Conservation (phyloP, 2,329 filamentous ascomycete species). For the Escovopsis weberi region DNA sequence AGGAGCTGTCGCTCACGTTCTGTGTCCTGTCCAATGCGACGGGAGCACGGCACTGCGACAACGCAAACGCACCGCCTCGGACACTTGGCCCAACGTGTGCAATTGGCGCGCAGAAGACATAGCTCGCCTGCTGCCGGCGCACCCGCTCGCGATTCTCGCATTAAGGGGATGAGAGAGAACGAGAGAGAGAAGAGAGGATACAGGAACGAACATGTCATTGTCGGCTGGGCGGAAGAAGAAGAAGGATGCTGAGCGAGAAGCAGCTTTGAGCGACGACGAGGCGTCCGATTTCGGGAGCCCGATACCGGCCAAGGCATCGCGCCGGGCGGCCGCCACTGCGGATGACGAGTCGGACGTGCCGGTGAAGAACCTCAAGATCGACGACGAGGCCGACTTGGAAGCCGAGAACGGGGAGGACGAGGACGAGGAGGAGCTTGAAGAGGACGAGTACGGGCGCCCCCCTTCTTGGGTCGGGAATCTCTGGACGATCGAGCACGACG, state of each 20-base stretch:
- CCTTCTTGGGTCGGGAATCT: slow-evolving; percentile 14
- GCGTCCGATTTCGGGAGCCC: slow-evolving; percentile 17
- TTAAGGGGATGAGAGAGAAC: no score
- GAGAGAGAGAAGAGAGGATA: no score
- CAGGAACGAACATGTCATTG: no score
- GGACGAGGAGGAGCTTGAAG: slow-evolving; percentile 19
- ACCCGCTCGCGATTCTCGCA: slow-evolving; percentile 1
- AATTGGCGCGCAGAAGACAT: no score
- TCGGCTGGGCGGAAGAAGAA: background rate
- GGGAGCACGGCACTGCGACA: background rate
- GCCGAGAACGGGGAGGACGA: slow-evolving; percentile 15
- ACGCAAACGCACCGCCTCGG: background rate
- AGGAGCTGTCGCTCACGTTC: no score
- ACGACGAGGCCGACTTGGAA: slow-evolving; percentile 1
- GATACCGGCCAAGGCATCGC: slow-evolving; percentile 11
- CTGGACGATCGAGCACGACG: slow-evolving; percentile 8
- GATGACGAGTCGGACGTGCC: slow-evolving; percentile 5
- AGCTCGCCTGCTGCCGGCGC: background rate
- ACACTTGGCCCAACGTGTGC: no score
- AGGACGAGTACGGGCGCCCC: slow-evolving; percentile 20
- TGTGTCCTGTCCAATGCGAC: background rate
- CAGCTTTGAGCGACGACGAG: slow-evolving; percentile 24
- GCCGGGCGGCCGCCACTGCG: slow-evolving; percentile 11
- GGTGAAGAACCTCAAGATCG: slow-evolving; percentile 4
- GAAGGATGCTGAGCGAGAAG: slow-evolving; percentile 8